Evolutionary conservation across 768 basidiomycete genomes (phyloP).

Genomic region (Rhodotorula paludigena): DNA sequence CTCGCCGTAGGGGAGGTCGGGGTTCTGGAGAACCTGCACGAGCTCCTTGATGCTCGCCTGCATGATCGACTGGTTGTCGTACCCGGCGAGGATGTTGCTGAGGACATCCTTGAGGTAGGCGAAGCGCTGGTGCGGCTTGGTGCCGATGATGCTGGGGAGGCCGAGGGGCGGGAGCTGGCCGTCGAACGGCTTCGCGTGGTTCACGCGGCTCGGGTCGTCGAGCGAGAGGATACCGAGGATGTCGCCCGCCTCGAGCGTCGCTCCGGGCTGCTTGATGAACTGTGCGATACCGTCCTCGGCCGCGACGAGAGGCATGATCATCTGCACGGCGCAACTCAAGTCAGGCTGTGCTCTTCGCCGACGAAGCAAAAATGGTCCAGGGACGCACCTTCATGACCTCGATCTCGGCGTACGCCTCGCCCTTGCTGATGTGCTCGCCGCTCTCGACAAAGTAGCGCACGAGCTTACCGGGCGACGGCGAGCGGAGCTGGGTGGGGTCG

Average conservation of each 20-base stretch:
- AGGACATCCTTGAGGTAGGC: slow-evolving; percentile 67
- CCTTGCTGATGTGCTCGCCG: slow-evolving; percentile 93
- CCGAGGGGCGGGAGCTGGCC: slow-evolving; percentile 86
- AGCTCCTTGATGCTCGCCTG: slow-evolving; percentile 78
- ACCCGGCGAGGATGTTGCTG: slow-evolving; percentile 89
- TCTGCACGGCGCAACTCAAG: slow-evolving; percentile 56
- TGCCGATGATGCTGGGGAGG: slow-evolving; percentile 73
- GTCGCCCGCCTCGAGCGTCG: slow-evolving; percentile 92
- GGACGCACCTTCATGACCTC: slow-evolving; percentile 60
- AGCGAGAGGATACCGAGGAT: slow-evolving; percentile 94
- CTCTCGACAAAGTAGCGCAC: slow-evolving; percentile 91
- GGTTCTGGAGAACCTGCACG: slow-evolving; percentile 69
- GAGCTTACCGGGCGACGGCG: slow-evolving; percentile 93
- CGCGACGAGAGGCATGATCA: slow-evolving; percentile 98
- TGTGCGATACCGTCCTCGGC: slow-evolving; percentile 90
- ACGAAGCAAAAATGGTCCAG: slow-evolving; percentile 1
- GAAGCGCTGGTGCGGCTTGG: slow-evolving; percentile 82
- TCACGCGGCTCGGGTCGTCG: slow-evolving; percentile 92
- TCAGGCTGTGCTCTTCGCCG: neutral
- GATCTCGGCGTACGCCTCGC: slow-evolving; percentile 96
- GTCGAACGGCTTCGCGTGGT: slow-evolving; percentile 97
- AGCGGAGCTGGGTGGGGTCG: slow-evolving; percentile 92
- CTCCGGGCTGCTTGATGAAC: slow-evolving; percentile 96
- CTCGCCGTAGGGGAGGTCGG: slow-evolving; percentile 84
- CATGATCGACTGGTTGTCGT: slow-evolving; percentile 93